A percentile compares a stretch with the other conserved stretches of the same genome.
These are phyloP conservation scores for Mortierella sp. DNA, from an alignment of 371 early-diverging fungal species.

Conservation along the genomic window DNA sequence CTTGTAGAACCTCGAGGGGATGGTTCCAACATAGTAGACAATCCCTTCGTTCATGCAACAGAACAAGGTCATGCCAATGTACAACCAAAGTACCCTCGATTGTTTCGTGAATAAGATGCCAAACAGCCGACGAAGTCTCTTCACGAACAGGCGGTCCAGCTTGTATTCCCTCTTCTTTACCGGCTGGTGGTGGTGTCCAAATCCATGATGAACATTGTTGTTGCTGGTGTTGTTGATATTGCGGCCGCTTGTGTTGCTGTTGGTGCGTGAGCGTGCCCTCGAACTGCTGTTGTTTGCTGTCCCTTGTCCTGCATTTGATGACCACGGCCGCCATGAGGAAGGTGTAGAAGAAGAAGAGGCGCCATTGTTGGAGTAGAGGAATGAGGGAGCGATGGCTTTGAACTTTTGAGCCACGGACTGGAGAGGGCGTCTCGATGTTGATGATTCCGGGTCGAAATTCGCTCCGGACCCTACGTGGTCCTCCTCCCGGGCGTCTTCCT, in stretches of 20 bases:
- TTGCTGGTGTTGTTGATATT: too few relatives aligned
- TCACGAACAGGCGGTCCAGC: constrained; percentile 65
- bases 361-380: constrained; percentile 9
- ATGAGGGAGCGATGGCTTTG: constrained; percentile 23
- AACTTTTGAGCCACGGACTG: constrained; percentile 24
- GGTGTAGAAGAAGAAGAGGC: not conserved
- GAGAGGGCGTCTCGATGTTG: constrained; percentile 6
- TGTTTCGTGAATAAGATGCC: constrained; percentile 59
- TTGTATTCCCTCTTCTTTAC: constrained; percentile 53
- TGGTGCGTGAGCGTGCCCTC: not conserved
- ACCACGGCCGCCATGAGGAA: constrained; percentile 12
- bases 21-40: constrained; percentile 79
- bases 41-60: constrained; percentile 68
- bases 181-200: not conserved
- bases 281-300: not conserved
- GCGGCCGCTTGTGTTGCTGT: not conserved
- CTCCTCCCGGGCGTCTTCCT: constrained; percentile 44
- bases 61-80: constrained; percentile 60
- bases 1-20: constrained; percentile 80
- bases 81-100: constrained; percentile 62
- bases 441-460: constrained; percentile 2
- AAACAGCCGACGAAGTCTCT: constrained; percentile 61
- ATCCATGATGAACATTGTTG: not conserved
- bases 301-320: not conserved
- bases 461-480: constrained; percentile 40